Conservation (phyloP, 345 rosid genomes). For the Dipteronia sinensis region DNA sequence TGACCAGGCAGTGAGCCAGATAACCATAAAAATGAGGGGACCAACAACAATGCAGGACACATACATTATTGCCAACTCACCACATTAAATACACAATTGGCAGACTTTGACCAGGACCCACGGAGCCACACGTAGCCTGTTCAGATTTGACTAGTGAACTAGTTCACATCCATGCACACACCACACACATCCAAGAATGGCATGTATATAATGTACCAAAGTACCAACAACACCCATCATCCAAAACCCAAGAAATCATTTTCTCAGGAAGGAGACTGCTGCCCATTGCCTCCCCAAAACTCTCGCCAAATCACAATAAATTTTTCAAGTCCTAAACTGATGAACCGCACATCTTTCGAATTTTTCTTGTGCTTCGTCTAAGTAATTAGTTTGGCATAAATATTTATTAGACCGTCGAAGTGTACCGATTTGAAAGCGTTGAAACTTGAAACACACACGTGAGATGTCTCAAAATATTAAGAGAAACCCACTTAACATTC, state of each 20-base stretch:
- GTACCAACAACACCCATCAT: background rate
- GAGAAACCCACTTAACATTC: too few species aligned
- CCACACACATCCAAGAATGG: background rate
- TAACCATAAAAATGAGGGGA: background rate
- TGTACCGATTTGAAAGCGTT: background rate
- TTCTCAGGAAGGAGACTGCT: background rate
- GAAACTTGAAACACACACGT: background rate
- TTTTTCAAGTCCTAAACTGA: background rate
- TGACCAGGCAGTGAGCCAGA: too few species aligned
- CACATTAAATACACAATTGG: slow-evolving; percentile 10
- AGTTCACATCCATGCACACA: background rate
- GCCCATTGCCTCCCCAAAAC: background rate
- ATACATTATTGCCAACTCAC: slow-evolving; percentile 20
- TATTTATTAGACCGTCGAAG: background rate
- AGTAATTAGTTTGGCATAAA: background rate
- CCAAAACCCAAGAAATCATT: background rate
- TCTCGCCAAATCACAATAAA: too few species aligned
- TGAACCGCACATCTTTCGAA: background rate
- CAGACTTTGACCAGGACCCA: slow-evolving; percentile 22
- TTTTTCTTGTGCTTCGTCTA: background rate
- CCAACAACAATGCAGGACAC: background rate
- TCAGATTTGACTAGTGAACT: slow-evolving; percentile 5
- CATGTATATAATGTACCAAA: background rate
- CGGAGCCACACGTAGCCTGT: background rate
- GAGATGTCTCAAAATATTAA: background rate